A percentile compares a stretch with the other conserved stretches of the same genome.
Conservation (phyloP, 345 rosid species). For the Abelmoschus esculentus region DNA sequence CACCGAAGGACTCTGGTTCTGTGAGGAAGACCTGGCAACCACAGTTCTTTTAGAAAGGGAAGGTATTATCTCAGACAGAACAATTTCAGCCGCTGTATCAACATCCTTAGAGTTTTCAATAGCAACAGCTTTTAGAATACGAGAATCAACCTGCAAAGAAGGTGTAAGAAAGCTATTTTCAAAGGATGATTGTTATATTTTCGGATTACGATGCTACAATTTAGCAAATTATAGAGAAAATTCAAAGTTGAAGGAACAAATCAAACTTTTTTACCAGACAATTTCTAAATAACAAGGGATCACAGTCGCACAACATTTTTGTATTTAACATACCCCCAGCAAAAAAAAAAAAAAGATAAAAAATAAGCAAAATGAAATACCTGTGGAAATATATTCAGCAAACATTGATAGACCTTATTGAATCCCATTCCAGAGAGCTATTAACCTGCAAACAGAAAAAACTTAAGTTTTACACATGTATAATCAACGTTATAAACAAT, state of each 20-base stretch:
- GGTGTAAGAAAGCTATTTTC: background rate
- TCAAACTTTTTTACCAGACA: background rate
- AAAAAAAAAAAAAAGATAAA: background rate
- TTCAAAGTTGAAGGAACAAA: background rate
- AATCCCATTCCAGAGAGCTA: slow-evolving; percentile 41
- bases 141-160: slow-evolving; percentile 54
- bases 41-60: slow-evolving; percentile 17
- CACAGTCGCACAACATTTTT: too few species aligned
- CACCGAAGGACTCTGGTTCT: slow-evolving; percentile 10
- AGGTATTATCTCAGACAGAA: slow-evolving; percentile 76
- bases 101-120: slow-evolving; percentile 67
- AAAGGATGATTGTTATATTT: background rate
- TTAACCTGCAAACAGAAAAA: slow-evolving; percentile 13
- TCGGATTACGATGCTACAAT: background rate
- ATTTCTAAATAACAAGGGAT: background rate
- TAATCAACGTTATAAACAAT: background rate
- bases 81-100: slow-evolving; percentile 61
- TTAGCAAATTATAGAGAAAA: background rate
- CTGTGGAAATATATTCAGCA: slow-evolving; percentile 71
- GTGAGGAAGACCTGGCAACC: slow-evolving; percentile 13
- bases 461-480: background rate
- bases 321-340: background rate
- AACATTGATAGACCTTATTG: slow-evolving; percentile 41
- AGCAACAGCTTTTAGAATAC: slow-evolving; percentile 81
- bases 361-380: slow-evolving; percentile 19